Conservation (phyloP, 2,329 filamentous ascomycete genomes). For the Stromatinia cepivora region DNA sequence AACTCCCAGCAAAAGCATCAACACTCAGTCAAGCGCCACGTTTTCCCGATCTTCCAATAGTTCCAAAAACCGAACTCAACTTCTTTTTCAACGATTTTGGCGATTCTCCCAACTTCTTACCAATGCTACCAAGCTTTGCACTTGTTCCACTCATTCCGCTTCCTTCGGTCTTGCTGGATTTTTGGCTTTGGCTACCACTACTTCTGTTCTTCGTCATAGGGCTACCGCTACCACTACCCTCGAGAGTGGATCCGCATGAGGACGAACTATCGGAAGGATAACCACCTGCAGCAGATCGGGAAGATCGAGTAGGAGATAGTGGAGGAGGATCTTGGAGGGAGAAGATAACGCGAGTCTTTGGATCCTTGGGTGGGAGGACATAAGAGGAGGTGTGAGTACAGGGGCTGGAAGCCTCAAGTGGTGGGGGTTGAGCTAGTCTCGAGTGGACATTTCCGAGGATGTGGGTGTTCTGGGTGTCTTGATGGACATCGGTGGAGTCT, state of each 20-base stretch:
- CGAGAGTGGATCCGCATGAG: neutral
- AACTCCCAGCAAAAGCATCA: neutral
- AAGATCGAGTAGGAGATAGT: neutral
- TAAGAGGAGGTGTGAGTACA: neutral
- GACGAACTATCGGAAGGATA: neutral
- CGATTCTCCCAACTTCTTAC: slow-evolving; percentile 8
- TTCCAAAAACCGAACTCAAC: slow-evolving; percentile 20
- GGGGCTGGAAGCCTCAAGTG: slow-evolving; percentile 1
- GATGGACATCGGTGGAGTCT: neutral
- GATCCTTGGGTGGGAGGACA: neutral
- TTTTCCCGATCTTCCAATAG: slow-evolving; percentile 13
- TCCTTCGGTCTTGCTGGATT: neutral
- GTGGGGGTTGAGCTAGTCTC: neutral
- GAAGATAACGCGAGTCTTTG: neutral
- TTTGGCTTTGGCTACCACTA: neutral
- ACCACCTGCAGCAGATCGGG: neutral
- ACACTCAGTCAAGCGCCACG: neutral
- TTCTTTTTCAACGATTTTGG: slow-evolving; percentile 17
- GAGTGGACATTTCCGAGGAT: neutral
- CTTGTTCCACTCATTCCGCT: neutral
- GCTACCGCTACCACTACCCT: neutral
- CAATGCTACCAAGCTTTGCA: neutral
- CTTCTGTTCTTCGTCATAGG: neutral
- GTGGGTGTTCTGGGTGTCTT: neutral
- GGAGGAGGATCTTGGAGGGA: slow-evolving; percentile 8